These are phyloP conservation scores for Quercus bicolor DNA, from an alignment of 306 rosid species.

Conservation along the genomic window DNA sequence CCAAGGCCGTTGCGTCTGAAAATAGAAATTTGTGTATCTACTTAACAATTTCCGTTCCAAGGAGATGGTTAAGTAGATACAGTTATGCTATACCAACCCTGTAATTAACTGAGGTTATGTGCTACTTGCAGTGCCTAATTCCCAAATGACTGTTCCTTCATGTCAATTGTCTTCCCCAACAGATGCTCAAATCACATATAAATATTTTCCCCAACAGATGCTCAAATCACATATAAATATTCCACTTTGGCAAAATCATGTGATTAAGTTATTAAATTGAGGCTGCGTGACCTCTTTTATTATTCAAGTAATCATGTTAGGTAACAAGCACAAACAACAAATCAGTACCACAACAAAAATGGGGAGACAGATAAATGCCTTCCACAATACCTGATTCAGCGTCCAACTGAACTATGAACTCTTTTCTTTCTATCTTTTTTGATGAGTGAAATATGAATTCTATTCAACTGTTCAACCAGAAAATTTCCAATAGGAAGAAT, in stretches of 20 bases:
- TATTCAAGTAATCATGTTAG: neutral
- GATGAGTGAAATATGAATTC: neutral
- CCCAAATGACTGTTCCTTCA: conserved; percentile 44
- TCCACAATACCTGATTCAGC: neutral
- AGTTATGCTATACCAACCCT: conserved; percentile 35
- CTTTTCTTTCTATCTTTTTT: neutral
- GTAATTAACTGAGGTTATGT: conserved; percentile 17
- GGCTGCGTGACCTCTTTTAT: neutral
- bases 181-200: conserved; percentile 23
- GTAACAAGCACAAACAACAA: neutral
- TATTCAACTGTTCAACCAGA: neutral
- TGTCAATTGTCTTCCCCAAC: conserved; percentile 62
- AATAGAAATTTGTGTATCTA: too few species aligned
- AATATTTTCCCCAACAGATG: conserved; percentile 47
- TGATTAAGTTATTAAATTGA: too few species aligned
- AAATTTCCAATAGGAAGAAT: neutral
- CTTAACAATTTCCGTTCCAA: neutral
- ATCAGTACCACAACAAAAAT: neutral
- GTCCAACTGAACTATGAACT: neutral
- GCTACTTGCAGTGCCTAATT: conserved; percentile 36
- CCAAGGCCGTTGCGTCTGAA: too few species aligned
- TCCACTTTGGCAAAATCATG: conserved; percentile 4
- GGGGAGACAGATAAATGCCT: neutral
- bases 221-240: conserved; percentile 25
- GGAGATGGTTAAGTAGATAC: conserved; percentile 56